Percentiles rank a stretch among this genome's conserved stretches.
Conservation (phyloP, 2,329 filamentous ascomycete genomes). For the Ophiosphaerella narmari region DNA sequence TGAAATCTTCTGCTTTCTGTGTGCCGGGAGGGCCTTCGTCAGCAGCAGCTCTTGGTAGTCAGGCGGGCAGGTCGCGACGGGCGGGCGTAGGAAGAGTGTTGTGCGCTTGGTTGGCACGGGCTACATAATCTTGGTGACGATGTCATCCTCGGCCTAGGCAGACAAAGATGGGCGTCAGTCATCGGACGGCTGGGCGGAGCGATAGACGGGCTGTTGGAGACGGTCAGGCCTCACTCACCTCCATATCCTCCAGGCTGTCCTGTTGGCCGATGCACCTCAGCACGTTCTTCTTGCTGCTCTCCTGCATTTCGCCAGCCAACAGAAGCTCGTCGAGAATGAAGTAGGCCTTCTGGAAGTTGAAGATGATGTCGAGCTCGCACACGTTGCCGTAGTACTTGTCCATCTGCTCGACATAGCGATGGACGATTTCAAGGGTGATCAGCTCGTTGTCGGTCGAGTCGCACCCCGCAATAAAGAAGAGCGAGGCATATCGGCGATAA, state of each 20-base stretch:
- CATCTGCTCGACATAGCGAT: constrained; percentile 99
- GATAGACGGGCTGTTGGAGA: constrained; percentile 15
- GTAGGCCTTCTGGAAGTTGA: constrained; percentile 99
- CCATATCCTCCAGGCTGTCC: constrained; percentile 97
- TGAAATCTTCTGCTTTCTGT: constrained; percentile 40
- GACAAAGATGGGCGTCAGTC: constrained; percentile 48
- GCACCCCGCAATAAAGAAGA: constrained; percentile 99
- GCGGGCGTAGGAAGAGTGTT: constrained; percentile 10
- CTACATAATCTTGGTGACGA: constrained; percentile 84
- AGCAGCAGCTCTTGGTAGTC: constrained; percentile 15
- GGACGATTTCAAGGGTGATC: constrained; percentile 97
- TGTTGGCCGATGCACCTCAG: constrained; percentile 94
- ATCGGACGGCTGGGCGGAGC: constrained; percentile 32
- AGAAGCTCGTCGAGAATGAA: constrained; percentile 98
- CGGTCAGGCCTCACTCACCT: constrained; percentile 69
- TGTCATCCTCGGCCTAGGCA: constrained; percentile 80
- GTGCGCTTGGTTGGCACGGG: constrained; percentile 12
- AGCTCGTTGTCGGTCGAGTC: constrained; percentile 97
- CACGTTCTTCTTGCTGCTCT: constrained; percentile 99
- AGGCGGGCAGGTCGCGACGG: constrained; percentile 17
- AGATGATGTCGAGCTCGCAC: constrained; percentile 99
- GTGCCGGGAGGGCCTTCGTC: constrained; percentile 34
- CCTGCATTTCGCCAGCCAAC: constrained; percentile 93
- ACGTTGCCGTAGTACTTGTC: constrained; percentile 99
- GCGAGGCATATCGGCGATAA: constrained; percentile 95